Base-by-base conservation (phyloP, 2,329 filamentous ascomycete species). In the Verticillium zaregamsianum region DNA sequence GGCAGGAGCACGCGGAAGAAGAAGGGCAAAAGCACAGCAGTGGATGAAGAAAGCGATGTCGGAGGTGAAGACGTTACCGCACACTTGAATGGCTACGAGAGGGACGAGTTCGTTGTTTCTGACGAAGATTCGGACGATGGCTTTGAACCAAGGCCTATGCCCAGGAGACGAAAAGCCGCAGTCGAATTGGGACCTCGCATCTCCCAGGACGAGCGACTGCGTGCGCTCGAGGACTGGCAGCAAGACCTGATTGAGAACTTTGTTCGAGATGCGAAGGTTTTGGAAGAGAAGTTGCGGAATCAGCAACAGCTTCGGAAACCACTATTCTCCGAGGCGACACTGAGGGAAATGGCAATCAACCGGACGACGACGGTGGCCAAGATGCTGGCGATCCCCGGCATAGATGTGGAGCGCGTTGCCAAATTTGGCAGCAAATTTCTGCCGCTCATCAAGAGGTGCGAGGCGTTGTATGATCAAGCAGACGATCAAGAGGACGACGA, bases 331-430 rank as follows among this genome's bases (percentile, higher is more conserved):
- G 88, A 92, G 63, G 81, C 80, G 25, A 81, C 91, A 15, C 82
- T 93, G 58, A 85, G 88, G 39, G 84, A 89, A 66, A 93, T 95
- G 89, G 88, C 85, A 14, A 85, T 92, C 58, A 75, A 80, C 37
- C 90, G 90, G 80, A 90, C 90, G 1, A 80, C 78, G 8, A 85
- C 80, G 9, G 68, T 86, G 11, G 81, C 84, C 17, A 78, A 86
- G 62, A 90, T 95, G 86, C 77, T 75, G 35, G 73, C 74, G 9
- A 90, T 94, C 57, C 81, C 81, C 0, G 84, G 82, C 11, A 88
- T 93, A 62, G 82, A 89, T 60, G 65, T 71, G 1, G 84, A 86
- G 31, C 89, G 86, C 69, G 88, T 92, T 28, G 71, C 79, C 55
- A 77, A 79, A 2, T 86, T 88, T 69, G 90, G 90, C 8, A 76